Evolutionary conservation across 192 early-diverging fungal species (phyloP).

Genomic region (Piromyces sp.): DNA sequence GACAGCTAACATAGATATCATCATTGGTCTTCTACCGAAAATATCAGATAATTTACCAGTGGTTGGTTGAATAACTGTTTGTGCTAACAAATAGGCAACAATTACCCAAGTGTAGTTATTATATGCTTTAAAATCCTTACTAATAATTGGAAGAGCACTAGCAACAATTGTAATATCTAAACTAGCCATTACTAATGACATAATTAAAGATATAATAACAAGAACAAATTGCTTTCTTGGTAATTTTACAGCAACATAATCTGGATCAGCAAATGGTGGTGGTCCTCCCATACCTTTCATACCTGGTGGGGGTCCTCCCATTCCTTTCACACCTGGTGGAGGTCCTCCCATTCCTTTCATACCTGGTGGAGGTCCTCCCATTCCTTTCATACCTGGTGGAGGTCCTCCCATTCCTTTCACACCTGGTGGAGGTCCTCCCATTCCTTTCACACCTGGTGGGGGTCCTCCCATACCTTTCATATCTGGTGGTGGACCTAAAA

Average conservation of each 20-base stretch:
- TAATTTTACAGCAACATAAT: not conserved
- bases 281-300: too few species aligned
- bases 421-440: too few species aligned
- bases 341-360: too few species aligned
- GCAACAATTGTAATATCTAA: slow-evolving; percentile 42
- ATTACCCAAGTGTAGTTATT: not conserved
- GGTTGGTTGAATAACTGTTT: not conserved
- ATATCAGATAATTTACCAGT: not conserved
- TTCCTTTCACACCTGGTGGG: too few species aligned
- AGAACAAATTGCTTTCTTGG: not conserved
- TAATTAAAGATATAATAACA: not conserved
- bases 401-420: too few species aligned
- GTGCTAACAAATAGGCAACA: not conserved
- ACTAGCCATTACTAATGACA: not conserved
- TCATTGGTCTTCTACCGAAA: not conserved
- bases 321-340: too few species aligned
- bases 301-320: too few species aligned
- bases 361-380: too few species aligned
- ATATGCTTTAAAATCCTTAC: slow-evolving; percentile 31
- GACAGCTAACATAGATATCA: not conserved
- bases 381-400: too few species aligned
- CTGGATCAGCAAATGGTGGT: not conserved
- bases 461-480: too few species aligned
- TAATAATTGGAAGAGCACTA: slow-evolving; percentile 38
- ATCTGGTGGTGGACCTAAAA: too few species aligned